Conservation (phyloP, 768 basidiomycete genomes). For the Termitomyces sp. region DNA sequence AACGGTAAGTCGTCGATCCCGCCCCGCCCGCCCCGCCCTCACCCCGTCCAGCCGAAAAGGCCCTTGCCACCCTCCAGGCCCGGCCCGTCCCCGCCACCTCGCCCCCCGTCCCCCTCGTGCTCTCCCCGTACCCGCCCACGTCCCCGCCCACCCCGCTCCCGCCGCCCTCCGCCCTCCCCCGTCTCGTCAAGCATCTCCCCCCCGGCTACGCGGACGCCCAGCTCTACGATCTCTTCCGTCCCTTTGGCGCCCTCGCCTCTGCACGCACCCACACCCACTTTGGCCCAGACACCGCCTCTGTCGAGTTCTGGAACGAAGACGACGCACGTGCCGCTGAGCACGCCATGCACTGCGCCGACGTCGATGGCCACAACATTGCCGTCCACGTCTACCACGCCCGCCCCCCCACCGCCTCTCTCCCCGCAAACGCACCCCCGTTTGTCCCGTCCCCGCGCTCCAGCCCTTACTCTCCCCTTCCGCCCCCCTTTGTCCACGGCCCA, state of each 20-base stretch:
- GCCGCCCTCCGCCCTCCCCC: slow-evolving; percentile 69
- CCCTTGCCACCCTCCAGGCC: slow-evolving; percentile 76
- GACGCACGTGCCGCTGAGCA: slow-evolving; percentile 77
- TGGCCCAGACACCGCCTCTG: slow-evolving; percentile 70
- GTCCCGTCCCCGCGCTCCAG: slow-evolving; percentile 58
- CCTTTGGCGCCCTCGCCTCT: slow-evolving; percentile 79
- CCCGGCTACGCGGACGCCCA: slow-evolving; percentile 59
- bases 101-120: slow-evolving; percentile 55
- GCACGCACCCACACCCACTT: slow-evolving; percentile 70
- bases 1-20: slow-evolving; percentile 51
- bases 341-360: slow-evolving; percentile 77
- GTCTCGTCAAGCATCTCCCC: slow-evolving; percentile 83
- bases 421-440: slow-evolving; percentile 68
- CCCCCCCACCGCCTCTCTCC: slow-evolving; percentile 66
- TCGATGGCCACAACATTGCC: slow-evolving; percentile 81
- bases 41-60: slow-evolving; percentile 69
- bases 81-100: slow-evolving; percentile 60
- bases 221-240: slow-evolving; percentile 82
- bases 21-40: slow-evolving; percentile 1
- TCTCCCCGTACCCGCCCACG: slow-evolving; percentile 84
- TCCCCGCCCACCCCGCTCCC: slow-evolving; percentile 71
- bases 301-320: slow-evolving; percentile 87
- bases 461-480: slow-evolving; percentile 42
- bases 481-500: slow-evolving; percentile 76
- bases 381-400: slow-evolving; percentile 74